Base-by-base conservation (phyloP, 1,284 basidiomycete genomes). In the Marasmius sp. region DNA sequence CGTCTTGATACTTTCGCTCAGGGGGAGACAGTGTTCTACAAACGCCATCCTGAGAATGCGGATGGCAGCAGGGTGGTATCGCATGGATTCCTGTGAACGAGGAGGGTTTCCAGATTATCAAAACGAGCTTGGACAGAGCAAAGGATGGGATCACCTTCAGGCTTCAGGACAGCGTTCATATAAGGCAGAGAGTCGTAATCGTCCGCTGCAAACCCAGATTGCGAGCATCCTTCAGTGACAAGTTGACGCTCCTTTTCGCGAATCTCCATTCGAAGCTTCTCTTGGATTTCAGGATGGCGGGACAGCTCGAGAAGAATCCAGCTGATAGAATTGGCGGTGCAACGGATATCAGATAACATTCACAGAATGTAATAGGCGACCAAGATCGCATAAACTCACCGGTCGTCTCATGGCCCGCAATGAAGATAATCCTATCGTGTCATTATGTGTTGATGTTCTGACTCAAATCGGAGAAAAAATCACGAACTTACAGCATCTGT, bases 21-120 rank as follows among this genome's bases (percentile, higher is more conserved):
- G 72, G 0, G 79, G 80, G 14, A 82, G 69, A n/a, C 77, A 64
- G 53, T 79, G 75, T 62, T 80, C 79, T 33, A 68, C 60, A 0
- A 57, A 60, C 0, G 79, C 74, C 1, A 66, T 61, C 11, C 77
- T 71, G 9, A 66, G 58, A 9, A 75, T 70, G 10, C 68, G 49
- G 16, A 67, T 60, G 10, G 72, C 72, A 10, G 76, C 72, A 0
- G 79, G 71, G 59, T 78, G 74, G 53, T 76, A 66, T 1, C 81
- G 72, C 12, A 81, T 69, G 0, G 73, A 67, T 65, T 82, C 80
- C 74, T 77, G 56, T 10, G 27, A 2, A 27, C 45, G 6, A 33
- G 41, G 33, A 27, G 27, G 20, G 12, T 22, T 39, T 8, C 27
- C 50, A 51, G 50, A 22, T 10, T 36, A 36, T 10, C 27, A 6